Evolutionary conservation across 164 flowering plant genomes (phyloP), one percentile per base, ranked within the genome.

Genomic region (Vitis cinerea): DNA sequence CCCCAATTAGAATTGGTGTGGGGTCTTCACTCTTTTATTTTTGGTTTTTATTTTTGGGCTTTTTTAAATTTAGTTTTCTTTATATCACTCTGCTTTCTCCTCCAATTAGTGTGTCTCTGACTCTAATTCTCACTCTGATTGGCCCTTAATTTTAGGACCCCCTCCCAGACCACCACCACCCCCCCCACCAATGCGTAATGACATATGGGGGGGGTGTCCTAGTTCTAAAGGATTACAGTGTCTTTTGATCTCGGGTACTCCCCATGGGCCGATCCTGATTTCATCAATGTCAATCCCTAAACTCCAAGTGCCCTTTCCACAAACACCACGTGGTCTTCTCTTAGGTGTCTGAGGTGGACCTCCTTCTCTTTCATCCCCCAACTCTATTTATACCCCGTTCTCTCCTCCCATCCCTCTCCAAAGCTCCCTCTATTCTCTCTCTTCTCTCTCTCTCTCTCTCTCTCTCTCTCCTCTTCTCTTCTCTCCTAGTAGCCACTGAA

Each of bases 301-400:
- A 37, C 44, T 37, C 63, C 73, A 69, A 74, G 69, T 74, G 77
- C 66, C 62, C 70, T 69, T 72, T 54, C 53, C 75, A 59, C 54
- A 63, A 73, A 74, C 55, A 71, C 72, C 78, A 78, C 81, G 81
- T 72, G 76, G 61, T 74, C 61, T 74, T 60, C 69, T 67, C 72
- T 16, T 6, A 66, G 8, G 50, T 71, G 66, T 72, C 52, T 69
- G 66, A 68, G 71, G 79, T 79, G 82, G 76, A 75, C 76, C 71
- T 61, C 56, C 66, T 12, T 57, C 31, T 63, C 54, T 15, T 29
- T 49, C 73, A 0, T 11, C 51, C 48, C 30, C 71, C 64, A 59
- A 51, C 72, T 63, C 75, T 72, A 72, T 79, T 75, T 76, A 72
- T 69, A 70, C 70, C 70, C 44, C 44, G 53, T 69, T 44, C 15